Evolutionary conservation across 169 alveolate species (phyloP), one percentile per base, ranked within the genome.

Genomic region (Babesia bovis): DNA sequence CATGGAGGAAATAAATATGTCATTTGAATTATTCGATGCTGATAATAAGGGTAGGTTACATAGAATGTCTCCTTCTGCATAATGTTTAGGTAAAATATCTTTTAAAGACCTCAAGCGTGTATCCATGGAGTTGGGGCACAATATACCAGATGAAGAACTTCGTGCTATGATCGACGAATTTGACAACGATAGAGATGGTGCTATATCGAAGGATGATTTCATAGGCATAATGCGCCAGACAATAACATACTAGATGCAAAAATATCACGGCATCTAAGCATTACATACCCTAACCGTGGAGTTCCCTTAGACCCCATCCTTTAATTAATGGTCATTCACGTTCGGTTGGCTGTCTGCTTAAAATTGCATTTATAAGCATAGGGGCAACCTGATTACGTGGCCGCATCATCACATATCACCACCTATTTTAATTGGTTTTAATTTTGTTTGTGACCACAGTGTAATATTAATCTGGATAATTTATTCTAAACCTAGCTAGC

Each of bases 81-180:
- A 12, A 21, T 36, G 25, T 65, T 30, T 69, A 81, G 98, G 98
- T 21, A 92, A 90, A 83, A 95, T 96, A 47, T 89, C 97, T 30
- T 83, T 96, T 52, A 94, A 93, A 84, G 96, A 97, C 74, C 91
- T 97, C 35, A 93, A 96, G 68, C 90, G 98, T 59, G 98, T 97
- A 15, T 97, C 99, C 30, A 88, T 92, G 74, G 99, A 97, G 69
- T 84, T 97, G 61, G 99, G 99, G 26, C 99, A 97, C 63, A 94
- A 94, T 41, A 85, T 97, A 58, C 85, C 98, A 44, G 99, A 97
- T 67, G 98, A 97, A 35, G 99, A 97, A 73, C 92, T 97, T 38
- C 96, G 96, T 78, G 99, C 97, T 66, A 96, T 97, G 99, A 93
- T 97, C 45, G 99, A 96, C 73, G 98, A 96, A 77, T 97, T 98